These are phyloP conservation scores for Didymella exigua DNA, from an alignment of 2,329 filamentous ascomycete species.

Conservation along the genomic window DNA sequence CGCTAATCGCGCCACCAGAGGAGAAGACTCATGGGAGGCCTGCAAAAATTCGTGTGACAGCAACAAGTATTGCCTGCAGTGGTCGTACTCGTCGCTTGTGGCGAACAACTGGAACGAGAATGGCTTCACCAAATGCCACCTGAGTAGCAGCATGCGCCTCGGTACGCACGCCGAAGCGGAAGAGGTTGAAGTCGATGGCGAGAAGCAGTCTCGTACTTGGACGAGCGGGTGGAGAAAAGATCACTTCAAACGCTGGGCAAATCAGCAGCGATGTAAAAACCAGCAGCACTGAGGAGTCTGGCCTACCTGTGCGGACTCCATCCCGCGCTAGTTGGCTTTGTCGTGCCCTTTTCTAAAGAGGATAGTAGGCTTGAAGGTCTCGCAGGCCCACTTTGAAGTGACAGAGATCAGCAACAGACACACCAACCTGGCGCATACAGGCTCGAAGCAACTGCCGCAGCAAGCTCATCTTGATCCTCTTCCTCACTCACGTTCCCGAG, in stretches of 20 bases:
- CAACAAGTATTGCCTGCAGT: constrained; percentile 41
- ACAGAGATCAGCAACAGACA: not conserved
- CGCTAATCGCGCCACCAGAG: constrained; percentile 21
- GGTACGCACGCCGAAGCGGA: constrained; percentile 25
- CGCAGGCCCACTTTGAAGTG: not conserved
- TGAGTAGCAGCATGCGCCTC: constrained; percentile 41
- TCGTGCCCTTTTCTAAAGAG: not conserved
- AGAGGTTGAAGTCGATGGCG: constrained; percentile 19
- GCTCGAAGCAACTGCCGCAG: not conserved
- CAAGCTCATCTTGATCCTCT: not conserved
- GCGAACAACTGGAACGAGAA: constrained; percentile 41
- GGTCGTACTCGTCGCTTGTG: constrained; percentile 38
- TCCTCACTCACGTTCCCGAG: not conserved
- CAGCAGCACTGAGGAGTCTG: constrained; percentile 20
- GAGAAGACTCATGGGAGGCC: constrained; percentile 36
- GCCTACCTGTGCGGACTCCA: not conserved
- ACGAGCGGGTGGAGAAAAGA: constrained; percentile 42
- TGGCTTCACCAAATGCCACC: constrained; percentile 40
- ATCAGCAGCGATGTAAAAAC: constrained; percentile 36
- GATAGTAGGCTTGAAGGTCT: not conserved
- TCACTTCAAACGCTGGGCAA: constrained; percentile 35
- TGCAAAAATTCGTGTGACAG: constrained; percentile 37
- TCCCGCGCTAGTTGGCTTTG: not conserved
- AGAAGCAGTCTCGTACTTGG: constrained; percentile 24
- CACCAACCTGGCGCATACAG: not conserved